Conservation (phyloP, 2,329 filamentous ascomycete species). For the Didymella keratinophila region DNA sequence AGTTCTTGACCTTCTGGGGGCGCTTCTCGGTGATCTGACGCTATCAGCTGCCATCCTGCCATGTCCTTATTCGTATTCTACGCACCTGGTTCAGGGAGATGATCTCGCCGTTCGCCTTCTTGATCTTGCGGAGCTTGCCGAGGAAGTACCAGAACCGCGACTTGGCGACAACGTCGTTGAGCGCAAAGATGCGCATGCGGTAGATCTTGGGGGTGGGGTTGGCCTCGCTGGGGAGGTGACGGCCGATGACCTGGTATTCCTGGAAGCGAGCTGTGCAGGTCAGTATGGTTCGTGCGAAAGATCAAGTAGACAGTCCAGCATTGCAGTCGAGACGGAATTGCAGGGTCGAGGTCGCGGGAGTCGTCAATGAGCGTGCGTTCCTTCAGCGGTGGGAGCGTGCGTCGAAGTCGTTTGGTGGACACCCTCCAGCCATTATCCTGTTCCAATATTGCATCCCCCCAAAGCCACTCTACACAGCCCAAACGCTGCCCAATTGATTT, state of each 20-base stretch:
- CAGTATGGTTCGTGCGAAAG: constrained; percentile 28
- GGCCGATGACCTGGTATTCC: constrained; percentile 99
- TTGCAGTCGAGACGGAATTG: constrained; percentile 32
- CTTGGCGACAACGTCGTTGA: constrained; percentile 98
- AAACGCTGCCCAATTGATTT: no score
- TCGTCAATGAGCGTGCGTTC: background rate
- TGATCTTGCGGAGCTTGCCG: constrained; percentile 98
- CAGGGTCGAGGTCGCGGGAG: background rate
- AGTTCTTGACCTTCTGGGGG: constrained; percentile 99
- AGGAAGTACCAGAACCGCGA: constrained; percentile 99
- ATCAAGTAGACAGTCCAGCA: constrained; percentile 28
- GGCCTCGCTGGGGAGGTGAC: constrained; percentile 96
- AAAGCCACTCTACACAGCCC: no score
- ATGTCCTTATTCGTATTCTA: constrained; percentile 31
- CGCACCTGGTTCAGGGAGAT: constrained; percentile 94
- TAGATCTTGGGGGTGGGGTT: constrained; percentile 98
- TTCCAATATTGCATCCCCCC: background rate
- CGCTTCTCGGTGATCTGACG: constrained; percentile 95
- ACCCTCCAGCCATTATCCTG: background rate
- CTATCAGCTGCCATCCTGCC: constrained; percentile 24
- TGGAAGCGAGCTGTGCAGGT: constrained; percentile 86
- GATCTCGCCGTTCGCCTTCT: constrained; percentile 99
- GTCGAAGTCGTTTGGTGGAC: background rate
- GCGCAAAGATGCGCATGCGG: constrained; percentile 99
- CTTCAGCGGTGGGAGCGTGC: background rate